Evolutionary conservation across 2,329 filamentous ascomycete genomes (phyloP), one percentile per base, ranked within the genome.

Genomic region (Talaromyces piceae): DNA sequence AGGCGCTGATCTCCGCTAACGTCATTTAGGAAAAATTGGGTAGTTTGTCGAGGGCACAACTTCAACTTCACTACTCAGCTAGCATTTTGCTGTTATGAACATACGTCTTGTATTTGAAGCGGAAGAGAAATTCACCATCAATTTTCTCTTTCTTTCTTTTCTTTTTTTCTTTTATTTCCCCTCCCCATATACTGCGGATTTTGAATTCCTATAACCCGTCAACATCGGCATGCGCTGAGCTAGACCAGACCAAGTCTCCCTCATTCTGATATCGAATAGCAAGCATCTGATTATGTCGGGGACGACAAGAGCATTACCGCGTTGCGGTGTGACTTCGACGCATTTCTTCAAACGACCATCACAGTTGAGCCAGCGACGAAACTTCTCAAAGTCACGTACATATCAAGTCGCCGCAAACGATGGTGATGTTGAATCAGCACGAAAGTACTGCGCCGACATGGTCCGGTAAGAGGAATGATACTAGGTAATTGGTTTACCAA

Each of bases 381-480:
- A 54, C n/a, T 63, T 69, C 58, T 63, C 58, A 50, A 53, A 47
- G 37, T 61, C 62, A 39, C 33, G 47, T 4, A 22, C 53, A 22
- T 43, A 52, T 51, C 30, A 30, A 50, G 50, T 59, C 53, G 56
- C 58, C 27, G 56, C 59, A 50, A 57, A 72, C n/a, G 63, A 67
- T 48, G 67, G 68, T 44, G 79, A 83, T 63, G 67, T 82, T 39
- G 65, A 75, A 57, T 72, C 75, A 45, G 79, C 82, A 9, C 72
- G 77, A 52, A 68, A 67, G 56, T 84, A 83, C 63, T 85, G 82
- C 62, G 66, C 77, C n/a, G 72, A 77, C 57, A 71, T 83, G 39
- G 70, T 85, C 51, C 70, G 71, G 79, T 80, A 71, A 47, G 60
- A 18, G 23, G 12, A 7, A 30, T 13, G 28, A 30, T 30, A 7